Percentiles rank a stretch among this genome's conserved stretches.
Conservation (phyloP, 1,284 basidiomycete genomes). For the Volvariella volvacea region DNA sequence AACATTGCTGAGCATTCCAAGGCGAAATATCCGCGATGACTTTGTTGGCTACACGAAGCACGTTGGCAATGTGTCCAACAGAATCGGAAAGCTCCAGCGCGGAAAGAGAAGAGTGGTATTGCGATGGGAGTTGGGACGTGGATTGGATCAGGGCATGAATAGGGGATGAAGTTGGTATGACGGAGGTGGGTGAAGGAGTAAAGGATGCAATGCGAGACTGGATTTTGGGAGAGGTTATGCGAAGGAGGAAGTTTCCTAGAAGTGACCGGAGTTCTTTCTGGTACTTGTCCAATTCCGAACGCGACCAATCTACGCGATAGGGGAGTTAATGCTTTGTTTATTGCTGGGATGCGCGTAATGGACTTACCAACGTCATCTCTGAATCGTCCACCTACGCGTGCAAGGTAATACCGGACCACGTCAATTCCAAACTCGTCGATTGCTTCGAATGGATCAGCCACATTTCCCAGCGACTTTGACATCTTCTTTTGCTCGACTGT, state of each 20-base stretch:
- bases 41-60: slow-evolving; percentile 53
- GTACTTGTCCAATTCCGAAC: slow-evolving; percentile 58
- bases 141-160: neutral
- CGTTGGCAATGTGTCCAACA: neutral
- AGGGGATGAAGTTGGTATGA: neutral
- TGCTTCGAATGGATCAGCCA: slow-evolving; percentile 76
- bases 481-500: slow-evolving; percentile 84
- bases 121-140: neutral
- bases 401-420: slow-evolving; percentile 76
- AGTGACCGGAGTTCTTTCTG: slow-evolving; percentile 64
- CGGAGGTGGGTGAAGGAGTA: neutral
- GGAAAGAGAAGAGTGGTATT: neutral
- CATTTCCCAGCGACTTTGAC: slow-evolving; percentile 89
- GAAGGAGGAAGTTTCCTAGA: slow-evolving; percentile 75
- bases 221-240: slow-evolving; percentile 46
- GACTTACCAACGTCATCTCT: slow-evolving; percentile 70
- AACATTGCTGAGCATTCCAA: slow-evolving; percentile 50
- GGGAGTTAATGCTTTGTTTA: no score
- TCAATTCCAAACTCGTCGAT: slow-evolving; percentile 72
- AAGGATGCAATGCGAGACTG: slow-evolving; percentile 4
- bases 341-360: no score
- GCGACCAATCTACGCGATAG: slow-evolving; percentile 61
- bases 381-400: slow-evolving; percentile 75
- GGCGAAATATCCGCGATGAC: slow-evolving; percentile 60
- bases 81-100: slow-evolving; percentile 6